Evolutionary conservation across 106 monocot species (phyloP), one percentile per base, ranked within the genome.

Genomic region (Acorus gramineus): DNA sequence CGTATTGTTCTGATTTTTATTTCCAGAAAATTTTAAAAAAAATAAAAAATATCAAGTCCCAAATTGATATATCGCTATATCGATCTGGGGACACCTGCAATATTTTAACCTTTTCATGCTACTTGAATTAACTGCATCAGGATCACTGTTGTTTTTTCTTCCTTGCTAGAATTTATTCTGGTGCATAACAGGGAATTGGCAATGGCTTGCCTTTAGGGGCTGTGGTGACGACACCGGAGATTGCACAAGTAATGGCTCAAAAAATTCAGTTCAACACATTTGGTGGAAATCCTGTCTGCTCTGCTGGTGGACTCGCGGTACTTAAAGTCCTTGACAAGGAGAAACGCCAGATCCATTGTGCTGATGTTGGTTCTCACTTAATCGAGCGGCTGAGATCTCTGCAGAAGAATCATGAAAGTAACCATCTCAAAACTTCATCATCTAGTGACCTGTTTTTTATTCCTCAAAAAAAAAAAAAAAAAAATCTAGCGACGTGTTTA

Each of bases 151-250:
- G 28, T 28, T 28, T 28, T 28, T 28, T 28, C 28, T 28, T 28
- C 28, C 28, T 28, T 28, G 1, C 28, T 1, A 28, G 28, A 28
- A 46, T 8, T 42, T n/a, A 4, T 63, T 66, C 56, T 9, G 74
- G 8, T 11, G 45, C 61, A 4, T 62, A 56, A 4, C 69, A 98
- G 96, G 96, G 91, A 46, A 98, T 98, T 75, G 96, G 96, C 10
- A 98, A 98, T 78, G 96, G 96, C 44, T 62, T 98, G 60, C 96
- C 96, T 42, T 65, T 98, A 52, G 96, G 96, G 68, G 96, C 96
- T 57, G 96, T 98, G 48, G 96, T 98, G 14, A 98, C 96, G 7
- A 98, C 91, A 6, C 96, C 96, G 49, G 91, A 98, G 47, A 98
- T 98, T 57, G 96, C 96, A 11, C 76, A 82, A 14, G 96, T 85